A percentile compares a stretch with the other conserved stretches of the same genome.
Evolutionary conservation across 768 basidiomycete species (phyloP).

Genomic region (Amanita polypyramis): DNA sequence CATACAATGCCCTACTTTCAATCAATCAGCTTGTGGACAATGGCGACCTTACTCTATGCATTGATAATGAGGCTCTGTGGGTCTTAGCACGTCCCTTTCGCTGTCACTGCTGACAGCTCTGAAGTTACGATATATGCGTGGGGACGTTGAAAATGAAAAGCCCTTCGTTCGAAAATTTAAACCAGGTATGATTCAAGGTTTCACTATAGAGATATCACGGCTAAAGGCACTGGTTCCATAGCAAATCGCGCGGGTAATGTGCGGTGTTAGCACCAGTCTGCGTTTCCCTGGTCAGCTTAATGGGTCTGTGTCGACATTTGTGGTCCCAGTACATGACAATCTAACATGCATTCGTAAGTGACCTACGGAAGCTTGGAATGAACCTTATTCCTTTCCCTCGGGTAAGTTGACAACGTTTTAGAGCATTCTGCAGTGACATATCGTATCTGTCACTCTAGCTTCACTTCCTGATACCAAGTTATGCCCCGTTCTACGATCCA

Average conservation of each 20-base stretch:
- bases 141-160: constrained; percentile 53
- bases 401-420: constrained; percentile 38
- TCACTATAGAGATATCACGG: background rate
- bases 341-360: constrained; percentile 29
- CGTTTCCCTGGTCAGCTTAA: constrained; percentile 93
- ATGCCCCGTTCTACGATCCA: constrained; percentile 77
- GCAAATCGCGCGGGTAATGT: constrained; percentile 87
- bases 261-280: constrained; percentile 85
- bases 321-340: background rate
- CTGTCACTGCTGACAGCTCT: background rate
- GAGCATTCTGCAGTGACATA: background rate
- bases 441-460: constrained; percentile 34
- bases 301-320: constrained; percentile 36
- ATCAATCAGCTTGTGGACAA: constrained; percentile 86
- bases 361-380: constrained; percentile 83
- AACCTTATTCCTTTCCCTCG: constrained; percentile 97
- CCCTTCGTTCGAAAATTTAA: constrained; percentile 60
- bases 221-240: constrained; percentile 14
- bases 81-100: constrained; percentile 14
- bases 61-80: constrained; percentile 83
- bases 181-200: constrained; percentile 41
- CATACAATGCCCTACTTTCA: constrained; percentile 80
- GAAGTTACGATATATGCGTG: constrained; percentile 63
- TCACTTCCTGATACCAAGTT: constrained; percentile 95
- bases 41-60: constrained; percentile 72